These are phyloP conservation scores for Nannizziopsis barbatae DNA, from an alignment of 2,329 filamentous ascomycete species.

Conservation along the genomic window DNA sequence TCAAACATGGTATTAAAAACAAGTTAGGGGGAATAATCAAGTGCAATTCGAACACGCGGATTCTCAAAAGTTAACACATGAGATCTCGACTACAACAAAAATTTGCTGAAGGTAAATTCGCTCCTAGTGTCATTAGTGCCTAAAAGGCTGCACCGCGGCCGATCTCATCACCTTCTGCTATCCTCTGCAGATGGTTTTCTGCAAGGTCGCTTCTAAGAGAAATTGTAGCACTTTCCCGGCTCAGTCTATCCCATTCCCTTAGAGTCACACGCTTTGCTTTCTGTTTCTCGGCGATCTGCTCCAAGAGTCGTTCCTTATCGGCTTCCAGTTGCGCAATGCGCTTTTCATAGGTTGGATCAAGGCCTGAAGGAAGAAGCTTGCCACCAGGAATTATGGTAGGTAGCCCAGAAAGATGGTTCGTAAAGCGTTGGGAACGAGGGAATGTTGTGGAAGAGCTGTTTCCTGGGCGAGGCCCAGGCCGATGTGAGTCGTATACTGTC, in stretches of 20 bases:
- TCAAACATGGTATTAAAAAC: neutral
- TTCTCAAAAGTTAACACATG: too few relatives aligned
- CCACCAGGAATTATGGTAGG: constrained; percentile 34
- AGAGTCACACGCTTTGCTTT: constrained; percentile 32
- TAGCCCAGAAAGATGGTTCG: constrained; percentile 32
- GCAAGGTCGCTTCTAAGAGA: constrained; percentile 38
- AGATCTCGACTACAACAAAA: too few relatives aligned
- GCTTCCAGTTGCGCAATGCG: constrained; percentile 36
- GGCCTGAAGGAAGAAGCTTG: constrained; percentile 27
- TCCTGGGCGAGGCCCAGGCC: constrained; percentile 25
- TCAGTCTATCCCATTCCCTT: constrained; percentile 39
- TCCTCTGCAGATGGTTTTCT: constrained; percentile 37
- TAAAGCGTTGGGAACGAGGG: constrained; percentile 31
- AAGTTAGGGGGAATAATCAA: neutral
- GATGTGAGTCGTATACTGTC: constrained; percentile 23
- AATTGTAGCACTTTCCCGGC: constrained; percentile 38
- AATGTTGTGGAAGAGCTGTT: constrained; percentile 28
- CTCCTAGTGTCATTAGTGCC: neutral
- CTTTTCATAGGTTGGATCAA: constrained; percentile 34
- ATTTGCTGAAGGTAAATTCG: too few relatives aligned
- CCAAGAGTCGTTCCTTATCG: constrained; percentile 36
- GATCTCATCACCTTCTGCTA: constrained; percentile 36
- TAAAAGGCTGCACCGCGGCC: constrained; percentile 32
- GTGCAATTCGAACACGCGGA: too few relatives aligned
- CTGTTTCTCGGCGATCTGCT: constrained; percentile 37